These are phyloP conservation scores for Starmerella tilneyi DNA, from an alignment of 805 yeast species.

Conservation along the genomic window DNA sequence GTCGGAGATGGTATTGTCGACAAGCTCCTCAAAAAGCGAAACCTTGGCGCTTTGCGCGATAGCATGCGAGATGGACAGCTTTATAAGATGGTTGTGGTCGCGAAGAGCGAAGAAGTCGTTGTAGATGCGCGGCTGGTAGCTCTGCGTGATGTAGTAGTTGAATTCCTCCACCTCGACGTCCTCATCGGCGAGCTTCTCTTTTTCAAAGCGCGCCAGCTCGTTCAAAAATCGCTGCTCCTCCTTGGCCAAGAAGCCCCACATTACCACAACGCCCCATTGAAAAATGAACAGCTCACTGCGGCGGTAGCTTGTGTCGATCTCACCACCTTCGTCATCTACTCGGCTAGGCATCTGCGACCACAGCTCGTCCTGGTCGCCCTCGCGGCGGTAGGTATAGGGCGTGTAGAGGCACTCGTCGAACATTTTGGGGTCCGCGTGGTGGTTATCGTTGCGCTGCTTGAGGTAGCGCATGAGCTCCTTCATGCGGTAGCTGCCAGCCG, in stretches of 20 bases:
- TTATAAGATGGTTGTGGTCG: constrained; percentile 82
- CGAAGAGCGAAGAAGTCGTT: constrained; percentile 89
- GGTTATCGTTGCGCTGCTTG: constrained; percentile 49
- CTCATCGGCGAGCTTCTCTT: constrained; percentile 80
- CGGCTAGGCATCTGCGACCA: constrained; percentile 35
- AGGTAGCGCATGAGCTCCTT: constrained; percentile 77
- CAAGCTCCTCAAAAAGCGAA: constrained; percentile 88
- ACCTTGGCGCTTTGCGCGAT: constrained; percentile 92
- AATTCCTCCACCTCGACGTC: constrained; percentile 92
- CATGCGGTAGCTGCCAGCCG: constrained; percentile 87
- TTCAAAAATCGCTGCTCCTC: constrained; percentile 75
- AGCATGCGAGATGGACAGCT: constrained; percentile 88
- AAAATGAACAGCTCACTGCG: constrained; percentile 81
- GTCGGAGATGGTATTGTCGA: constrained; percentile 92
- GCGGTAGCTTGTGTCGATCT: constrained; percentile 80
- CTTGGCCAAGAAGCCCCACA: constrained; percentile 86
- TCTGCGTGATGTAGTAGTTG: constrained; percentile 84
- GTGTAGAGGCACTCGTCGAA: constrained; percentile 94
- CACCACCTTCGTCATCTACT: constrained; percentile 90
- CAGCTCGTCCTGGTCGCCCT: constrained; percentile 23
- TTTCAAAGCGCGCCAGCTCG: constrained; percentile 80
- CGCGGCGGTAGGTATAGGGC: constrained; percentile 50
- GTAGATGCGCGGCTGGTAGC: constrained; percentile 91
- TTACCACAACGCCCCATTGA: constrained; percentile 92
- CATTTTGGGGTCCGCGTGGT: constrained; percentile 63